Evolutionary conservation across 2,329 filamentous ascomycete species (phyloP).

Genomic region (Colletotrichum ledebouriae): DNA sequence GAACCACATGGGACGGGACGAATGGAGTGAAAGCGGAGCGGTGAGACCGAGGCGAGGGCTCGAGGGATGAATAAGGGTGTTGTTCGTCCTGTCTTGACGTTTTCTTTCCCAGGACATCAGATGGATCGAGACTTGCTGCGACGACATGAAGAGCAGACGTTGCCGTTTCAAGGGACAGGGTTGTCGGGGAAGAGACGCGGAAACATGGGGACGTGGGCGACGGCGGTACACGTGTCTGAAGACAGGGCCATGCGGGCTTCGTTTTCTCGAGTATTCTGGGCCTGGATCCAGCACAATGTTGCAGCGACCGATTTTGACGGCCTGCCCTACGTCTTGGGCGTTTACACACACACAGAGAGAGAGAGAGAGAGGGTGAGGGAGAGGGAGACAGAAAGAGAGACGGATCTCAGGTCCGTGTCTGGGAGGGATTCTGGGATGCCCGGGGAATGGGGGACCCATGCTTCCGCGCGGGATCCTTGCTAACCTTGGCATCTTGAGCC

Average conservation of each 20-base stretch:
- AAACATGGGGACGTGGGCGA: conserved; percentile 12
- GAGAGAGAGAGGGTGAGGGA: too few relatives aligned
- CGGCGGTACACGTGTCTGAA: not conserved
- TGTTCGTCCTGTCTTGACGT: not conserved
- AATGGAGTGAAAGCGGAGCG: conserved; percentile 1
- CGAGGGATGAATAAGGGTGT: conserved; percentile 16
- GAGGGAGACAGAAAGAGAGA: not conserved
- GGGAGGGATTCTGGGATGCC: conserved; percentile 10
- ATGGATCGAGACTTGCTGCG: not conserved
- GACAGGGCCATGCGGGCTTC: not conserved
- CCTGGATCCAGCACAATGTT: not conserved
- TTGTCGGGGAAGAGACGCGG: conserved; percentile 19
- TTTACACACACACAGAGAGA: not conserved
- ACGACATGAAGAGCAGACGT: not conserved
- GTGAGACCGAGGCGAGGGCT: conserved; percentile 9
- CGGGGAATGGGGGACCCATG: conserved; percentile 13
- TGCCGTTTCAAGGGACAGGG: conserved; percentile 5
- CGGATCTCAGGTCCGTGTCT: conserved; percentile 4
- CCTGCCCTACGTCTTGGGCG: not conserved
- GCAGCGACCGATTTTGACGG: not conserved
- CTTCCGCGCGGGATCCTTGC: conserved; percentile 6
- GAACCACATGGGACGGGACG: not conserved
- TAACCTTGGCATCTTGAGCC: conserved; percentile 3
- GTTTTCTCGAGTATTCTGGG: not conserved
- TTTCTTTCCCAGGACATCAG: not conserved